A percentile compares a stretch with the other conserved stretches of the same genome.
Conservation (phyloP, 176 grass and related monocot genomes). For the Melocanna baccifera region DNA sequence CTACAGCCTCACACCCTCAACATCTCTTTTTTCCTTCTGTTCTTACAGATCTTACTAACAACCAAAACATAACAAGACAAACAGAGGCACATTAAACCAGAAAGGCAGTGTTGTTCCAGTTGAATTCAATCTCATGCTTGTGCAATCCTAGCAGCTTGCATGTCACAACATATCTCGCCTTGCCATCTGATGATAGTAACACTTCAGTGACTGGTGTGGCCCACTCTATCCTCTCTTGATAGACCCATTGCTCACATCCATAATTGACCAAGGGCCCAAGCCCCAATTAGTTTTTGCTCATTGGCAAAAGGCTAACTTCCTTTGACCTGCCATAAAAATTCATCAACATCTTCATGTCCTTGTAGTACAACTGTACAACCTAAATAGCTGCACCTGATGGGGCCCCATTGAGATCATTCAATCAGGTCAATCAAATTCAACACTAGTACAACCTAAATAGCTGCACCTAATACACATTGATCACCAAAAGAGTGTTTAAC, state of each 20-base stretch:
- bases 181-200: slow-evolving; percentile 10
- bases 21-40: slow-evolving; percentile 16
- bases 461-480: background rate
- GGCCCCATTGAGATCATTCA: slow-evolving; percentile 9
- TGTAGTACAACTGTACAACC: slow-evolving; percentile 1
- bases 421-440: slow-evolving; percentile 22
- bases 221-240: slow-evolving; percentile 18
- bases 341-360: slow-evolving; percentile 2
- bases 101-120: background rate
- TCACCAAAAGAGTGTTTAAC: slow-evolving; percentile 10
- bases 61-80: background rate
- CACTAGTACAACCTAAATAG: no score
- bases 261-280: slow-evolving; percentile 24
- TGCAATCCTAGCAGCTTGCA: slow-evolving; percentile 7
- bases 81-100: background rate
- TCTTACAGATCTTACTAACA: background rate
- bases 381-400: slow-evolving; percentile 1
- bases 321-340: slow-evolving; percentile 6
- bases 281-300: slow-evolving; percentile 3
- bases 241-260: slow-evolving; percentile 35
- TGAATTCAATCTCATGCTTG: slow-evolving; percentile 18
- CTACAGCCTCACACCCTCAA: slow-evolving; percentile 26
- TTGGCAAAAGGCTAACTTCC: slow-evolving; percentile 9
- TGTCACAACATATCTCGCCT: background rate
- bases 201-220: slow-evolving; percentile 24